Evolutionary conservation across 345 rosid genomes (phyloP).

Genomic region (Turnera subulata): DNA sequence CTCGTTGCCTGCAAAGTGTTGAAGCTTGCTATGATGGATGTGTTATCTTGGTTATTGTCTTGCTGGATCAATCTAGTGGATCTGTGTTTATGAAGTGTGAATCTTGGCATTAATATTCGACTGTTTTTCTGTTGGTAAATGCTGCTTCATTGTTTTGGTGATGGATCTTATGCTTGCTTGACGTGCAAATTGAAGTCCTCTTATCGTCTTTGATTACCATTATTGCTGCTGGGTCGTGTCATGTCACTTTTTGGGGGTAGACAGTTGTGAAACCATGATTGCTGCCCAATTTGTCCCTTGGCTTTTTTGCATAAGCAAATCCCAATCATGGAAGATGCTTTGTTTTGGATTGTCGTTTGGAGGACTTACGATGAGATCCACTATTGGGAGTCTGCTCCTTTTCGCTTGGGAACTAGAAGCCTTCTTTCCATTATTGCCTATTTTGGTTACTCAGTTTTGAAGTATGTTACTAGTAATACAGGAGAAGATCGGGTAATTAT

Average conservation of each 20-base stretch:
- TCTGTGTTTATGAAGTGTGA: constrained; percentile 36
- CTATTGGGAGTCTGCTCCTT: constrained; percentile 25
- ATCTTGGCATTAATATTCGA: constrained; percentile 35
- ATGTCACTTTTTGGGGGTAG: constrained; percentile 23
- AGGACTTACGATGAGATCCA: constrained; percentile 24
- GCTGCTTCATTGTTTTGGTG: constrained; percentile 40
- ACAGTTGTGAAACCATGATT: constrained; percentile 21
- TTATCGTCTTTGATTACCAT: constrained; percentile 36
- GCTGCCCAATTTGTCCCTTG: constrained; percentile 10
- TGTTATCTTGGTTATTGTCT: constrained; percentile 27
- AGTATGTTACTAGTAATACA: constrained; percentile 31
- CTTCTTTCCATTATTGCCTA: constrained; percentile 25
- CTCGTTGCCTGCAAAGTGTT: constrained; percentile 17
- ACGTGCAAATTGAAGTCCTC: constrained; percentile 39
- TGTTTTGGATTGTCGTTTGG: constrained; percentile 30
- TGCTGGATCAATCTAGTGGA: constrained; percentile 35
- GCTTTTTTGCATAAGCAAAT: constrained; percentile 15
- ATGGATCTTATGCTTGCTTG: constrained; percentile 46
- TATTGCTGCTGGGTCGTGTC: constrained; percentile 27
- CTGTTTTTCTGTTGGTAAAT: constrained; percentile 39
- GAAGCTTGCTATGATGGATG: constrained; percentile 25
- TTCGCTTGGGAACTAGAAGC: constrained; percentile 26
- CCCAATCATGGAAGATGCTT: constrained; percentile 17
- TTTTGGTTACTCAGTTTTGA: constrained; percentile 33
- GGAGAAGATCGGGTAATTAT: constrained; percentile 34